Percentiles rank a stretch among this genome's conserved stretches.
Evolutionary conservation across 208 protist species (phyloP).

Genomic region (Leishmania martiniquensis): DNA sequence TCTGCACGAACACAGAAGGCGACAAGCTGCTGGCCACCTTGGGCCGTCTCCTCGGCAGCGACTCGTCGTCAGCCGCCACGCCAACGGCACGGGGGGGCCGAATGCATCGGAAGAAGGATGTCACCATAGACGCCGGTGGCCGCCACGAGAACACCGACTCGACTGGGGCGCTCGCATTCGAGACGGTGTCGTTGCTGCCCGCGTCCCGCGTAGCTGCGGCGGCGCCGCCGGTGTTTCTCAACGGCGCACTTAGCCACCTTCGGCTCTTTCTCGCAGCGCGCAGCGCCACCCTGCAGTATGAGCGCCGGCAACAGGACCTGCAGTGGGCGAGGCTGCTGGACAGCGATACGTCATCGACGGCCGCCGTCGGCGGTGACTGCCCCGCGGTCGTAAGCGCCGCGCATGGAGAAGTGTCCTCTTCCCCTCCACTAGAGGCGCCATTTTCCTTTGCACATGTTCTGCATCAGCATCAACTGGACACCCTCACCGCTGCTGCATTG

Average conservation of each 20-base stretch:
- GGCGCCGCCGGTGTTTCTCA: conserved; percentile 18
- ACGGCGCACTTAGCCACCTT: conserved; percentile 20
- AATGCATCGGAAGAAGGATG: neutral
- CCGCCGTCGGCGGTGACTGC: neutral
- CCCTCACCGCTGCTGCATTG: conserved; percentile 37
- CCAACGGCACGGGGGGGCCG: neutral
- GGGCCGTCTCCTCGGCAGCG: conserved; percentile 1
- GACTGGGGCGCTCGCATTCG: neutral
- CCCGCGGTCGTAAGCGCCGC: neutral
- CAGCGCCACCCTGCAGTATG: conserved; percentile 29
- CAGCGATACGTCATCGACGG: neutral
- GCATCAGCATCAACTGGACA: conserved; percentile 26
- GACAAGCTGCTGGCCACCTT: conserved; percentile 4
- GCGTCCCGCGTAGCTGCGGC: neutral
- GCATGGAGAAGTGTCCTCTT: neutral
- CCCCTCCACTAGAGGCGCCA: neutral
- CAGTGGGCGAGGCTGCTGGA: conserved; percentile 25
- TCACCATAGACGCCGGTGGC: neutral
- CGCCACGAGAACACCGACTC: conserved; percentile 5
- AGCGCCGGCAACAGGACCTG: conserved; percentile 23
- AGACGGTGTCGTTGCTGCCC: neutral
- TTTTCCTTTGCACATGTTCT: conserved; percentile 19
- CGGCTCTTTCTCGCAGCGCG: conserved; percentile 24
- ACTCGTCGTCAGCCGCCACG: neutral
- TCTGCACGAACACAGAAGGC: conserved; percentile 1